Conservation (phyloP, 106 monocot genomes). For the Dendrobium chrysotoxum region DNA sequence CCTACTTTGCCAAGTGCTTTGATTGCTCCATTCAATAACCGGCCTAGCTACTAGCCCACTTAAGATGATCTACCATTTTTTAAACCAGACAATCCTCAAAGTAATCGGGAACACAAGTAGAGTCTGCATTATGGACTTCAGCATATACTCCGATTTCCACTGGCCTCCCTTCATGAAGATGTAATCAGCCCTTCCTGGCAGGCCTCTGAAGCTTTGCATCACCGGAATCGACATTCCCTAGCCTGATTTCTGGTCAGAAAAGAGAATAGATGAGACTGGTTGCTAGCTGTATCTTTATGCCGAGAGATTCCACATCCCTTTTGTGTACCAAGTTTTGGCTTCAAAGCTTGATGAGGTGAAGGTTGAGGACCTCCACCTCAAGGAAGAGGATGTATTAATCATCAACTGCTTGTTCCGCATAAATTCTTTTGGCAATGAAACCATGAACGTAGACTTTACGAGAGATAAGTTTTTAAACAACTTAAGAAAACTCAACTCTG, state of each 20-base stretch:
- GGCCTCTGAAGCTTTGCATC: slow-evolving; percentile 56
- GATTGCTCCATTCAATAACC: slow-evolving; percentile 7
- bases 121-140: slow-evolving; percentile 60
- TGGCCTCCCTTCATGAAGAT: slow-evolving; percentile 53
- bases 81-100: slow-evolving; percentile 3
- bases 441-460: slow-evolving; percentile 45
- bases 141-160: slow-evolving; percentile 66
- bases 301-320: slow-evolving; percentile 34
- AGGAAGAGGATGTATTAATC: slow-evolving; percentile 45
- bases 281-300: slow-evolving; percentile 50
- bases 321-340: slow-evolving; percentile 50
- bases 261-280: slow-evolving; percentile 58
- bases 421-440: slow-evolving; percentile 44
- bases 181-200: slow-evolving; percentile 15
- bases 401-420: slow-evolving; percentile 44
- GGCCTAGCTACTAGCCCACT: slow-evolving; percentile 12
- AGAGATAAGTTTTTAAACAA: slow-evolving; percentile 43
- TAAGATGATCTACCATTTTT: background rate
- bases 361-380: slow-evolving; percentile 38
- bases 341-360: slow-evolving; percentile 46
- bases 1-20: slow-evolving; percentile 38
- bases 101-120: slow-evolving; percentile 24
- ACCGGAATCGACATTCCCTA: slow-evolving; percentile 74
- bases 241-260: slow-evolving; percentile 57
- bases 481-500: slow-evolving; percentile 52